A percentile compares a stretch with the other conserved stretches of the same genome.
These are phyloP conservation scores for Lodderomyces metapsilosis DNA, from an alignment of 1,139 yeast species.

Conservation along the genomic window DNA sequence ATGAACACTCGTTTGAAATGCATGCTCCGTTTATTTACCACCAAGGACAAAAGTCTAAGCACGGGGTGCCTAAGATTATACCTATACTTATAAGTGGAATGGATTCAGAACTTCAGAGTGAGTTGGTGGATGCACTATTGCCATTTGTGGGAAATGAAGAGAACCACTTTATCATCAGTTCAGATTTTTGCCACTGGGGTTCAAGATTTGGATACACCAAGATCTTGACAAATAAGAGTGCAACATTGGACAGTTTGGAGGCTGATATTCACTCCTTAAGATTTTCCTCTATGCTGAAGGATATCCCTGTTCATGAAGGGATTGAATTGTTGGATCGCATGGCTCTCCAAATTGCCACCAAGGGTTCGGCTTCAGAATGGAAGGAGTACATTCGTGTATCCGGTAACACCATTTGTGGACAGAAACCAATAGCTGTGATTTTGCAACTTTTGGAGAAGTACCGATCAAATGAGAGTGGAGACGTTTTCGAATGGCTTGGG, in stretches of 20 bases:
- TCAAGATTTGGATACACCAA: constrained; percentile 68
- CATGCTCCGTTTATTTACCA: constrained; percentile 74
- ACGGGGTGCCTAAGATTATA: constrained; percentile 51
- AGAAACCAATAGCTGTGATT: constrained; percentile 72
- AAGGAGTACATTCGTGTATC: constrained; percentile 62
- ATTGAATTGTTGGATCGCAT: constrained; percentile 68
- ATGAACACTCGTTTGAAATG: constrained; percentile 95
- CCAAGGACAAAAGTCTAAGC: constrained; percentile 27
- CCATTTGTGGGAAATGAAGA: constrained; percentile 55
- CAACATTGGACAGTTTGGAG: constrained; percentile 14
- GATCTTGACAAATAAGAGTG: constrained; percentile 40
- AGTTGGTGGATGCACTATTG: constrained; percentile 47
- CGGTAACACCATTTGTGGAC: constrained; percentile 92
- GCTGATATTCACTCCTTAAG: constrained; percentile 19
- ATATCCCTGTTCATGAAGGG: constrained; percentile 59
- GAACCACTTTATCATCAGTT: constrained; percentile 75
- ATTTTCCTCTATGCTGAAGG: constrained; percentile 13
- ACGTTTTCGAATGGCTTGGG: constrained; percentile 66
- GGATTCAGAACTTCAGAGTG: constrained; percentile 41
- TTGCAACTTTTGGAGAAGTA: constrained; percentile 48
- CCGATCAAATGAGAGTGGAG: constrained; percentile 4
- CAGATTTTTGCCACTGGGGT: constrained; percentile 99
- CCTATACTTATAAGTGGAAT: constrained; percentile 81
- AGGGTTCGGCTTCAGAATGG: constrained; percentile 61
- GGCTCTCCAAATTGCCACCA: constrained; percentile 66